phyloP scores from a whole-genome alignment of 306 rosid genomes.

The Ziziphus jujuba region DNA sequence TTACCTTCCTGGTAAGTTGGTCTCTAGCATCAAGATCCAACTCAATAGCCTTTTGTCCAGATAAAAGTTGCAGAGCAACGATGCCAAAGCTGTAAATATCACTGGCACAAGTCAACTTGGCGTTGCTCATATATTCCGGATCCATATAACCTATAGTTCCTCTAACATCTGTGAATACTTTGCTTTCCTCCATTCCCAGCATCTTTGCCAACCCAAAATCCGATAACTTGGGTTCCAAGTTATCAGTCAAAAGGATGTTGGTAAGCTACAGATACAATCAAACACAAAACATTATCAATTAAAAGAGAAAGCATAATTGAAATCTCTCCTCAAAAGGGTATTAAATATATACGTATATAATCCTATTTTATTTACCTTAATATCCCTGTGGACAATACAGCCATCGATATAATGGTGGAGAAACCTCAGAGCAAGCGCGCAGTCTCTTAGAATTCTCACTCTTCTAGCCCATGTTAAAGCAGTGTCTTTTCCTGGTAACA shows the following conservation, averaged over 20 bases:
- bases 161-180: slow-evolving; percentile 78
- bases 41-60: slow-evolving; percentile 81
- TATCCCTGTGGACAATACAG: slow-evolving; percentile 89
- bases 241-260: slow-evolving; percentile 73
- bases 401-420: slow-evolving; percentile 80
- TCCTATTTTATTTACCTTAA: slow-evolving; percentile 63
- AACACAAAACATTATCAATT: not conserved
- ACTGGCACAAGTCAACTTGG: slow-evolving; percentile 80
- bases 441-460: slow-evolving; percentile 73
- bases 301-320: not conserved
- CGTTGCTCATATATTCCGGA: slow-evolving; percentile 93
- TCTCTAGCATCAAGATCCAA: slow-evolving; percentile 82
- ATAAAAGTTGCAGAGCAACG: slow-evolving; percentile 72
- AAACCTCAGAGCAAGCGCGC: slow-evolving; percentile 69
- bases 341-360: too few relatives aligned
- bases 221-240: slow-evolving; percentile 68
- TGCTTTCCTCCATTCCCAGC: slow-evolving; percentile 73
- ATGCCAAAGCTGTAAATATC: slow-evolving; percentile 85
- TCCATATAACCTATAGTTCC: slow-evolving; percentile 97
- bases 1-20: slow-evolving; percentile 84
- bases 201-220: slow-evolving; percentile 85
- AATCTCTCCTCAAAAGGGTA: too few relatives aligned
- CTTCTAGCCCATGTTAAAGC: slow-evolving; percentile 63
- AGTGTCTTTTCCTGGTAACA: slow-evolving; percentile 51
- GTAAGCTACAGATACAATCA: slow-evolving; percentile 51